Evolutionary conservation across 768 basidiomycete genomes (phyloP).

Genomic region (Gloeophyllum trabeum): DNA sequence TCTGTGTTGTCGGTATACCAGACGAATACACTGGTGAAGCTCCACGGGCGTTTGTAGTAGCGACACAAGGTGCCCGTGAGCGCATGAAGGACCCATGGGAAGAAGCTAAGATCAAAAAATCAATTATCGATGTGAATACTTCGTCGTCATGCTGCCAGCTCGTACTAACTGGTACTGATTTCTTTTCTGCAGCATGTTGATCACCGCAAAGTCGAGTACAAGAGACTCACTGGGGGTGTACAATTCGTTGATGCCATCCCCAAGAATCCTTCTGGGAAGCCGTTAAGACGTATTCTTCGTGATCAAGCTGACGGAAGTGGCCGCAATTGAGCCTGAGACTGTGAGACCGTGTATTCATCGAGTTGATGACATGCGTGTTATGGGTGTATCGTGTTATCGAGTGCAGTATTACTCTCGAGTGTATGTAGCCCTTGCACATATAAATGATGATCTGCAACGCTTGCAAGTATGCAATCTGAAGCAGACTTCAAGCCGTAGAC

Average conservation of each 20-base stretch:
- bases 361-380: too few relatives aligned
- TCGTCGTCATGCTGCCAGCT: too few relatives aligned
- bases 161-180: too few relatives aligned
- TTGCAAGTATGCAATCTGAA: too few relatives aligned
- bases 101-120: conserved; percentile 26
- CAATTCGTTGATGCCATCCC: conserved; percentile 53
- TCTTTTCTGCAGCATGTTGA: conserved; percentile 41
- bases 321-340: too few relatives aligned
- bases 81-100: conserved; percentile 17
- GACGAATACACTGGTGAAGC: conserved; percentile 68
- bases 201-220: conserved; percentile 43
- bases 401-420: too few relatives aligned
- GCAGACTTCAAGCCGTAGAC: too few relatives aligned
- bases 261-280: conserved; percentile 62
- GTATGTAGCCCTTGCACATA: too few relatives aligned
- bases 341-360: too few relatives aligned
- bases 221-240: conserved; percentile 47
- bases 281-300: conserved; percentile 42
- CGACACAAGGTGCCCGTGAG: conserved; percentile 27
- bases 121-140: conserved; percentile 38
- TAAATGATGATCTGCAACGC: too few relatives aligned
- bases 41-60: conserved; percentile 57
- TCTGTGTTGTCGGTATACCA: conserved; percentile 53
- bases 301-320: too few relatives aligned
- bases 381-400: too few relatives aligned